Evolutionary conservation across 2,329 filamentous ascomycete genomes (phyloP), one percentile per base, ranked within the genome.

Genomic region (Fusarium avenaceum): DNA sequence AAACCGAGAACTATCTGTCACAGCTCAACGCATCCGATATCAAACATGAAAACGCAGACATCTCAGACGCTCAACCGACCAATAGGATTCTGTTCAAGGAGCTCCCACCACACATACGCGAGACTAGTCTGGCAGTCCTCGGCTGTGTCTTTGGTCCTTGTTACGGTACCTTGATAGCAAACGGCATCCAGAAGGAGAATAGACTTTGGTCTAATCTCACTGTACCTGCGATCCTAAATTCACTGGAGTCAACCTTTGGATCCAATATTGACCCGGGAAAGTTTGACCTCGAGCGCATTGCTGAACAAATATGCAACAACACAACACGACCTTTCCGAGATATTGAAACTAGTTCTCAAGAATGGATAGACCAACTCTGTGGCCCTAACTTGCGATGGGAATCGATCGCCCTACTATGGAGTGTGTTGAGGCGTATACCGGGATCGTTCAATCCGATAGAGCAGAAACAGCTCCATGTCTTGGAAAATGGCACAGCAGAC

Each of bases 201-300:
- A 49, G 42, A 5, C 11, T 63, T 1, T 63, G 59, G 57, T 63
- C 57, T 0, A 63, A 63, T n/a, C 32, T 63, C 0, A 48, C 59
- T 1, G 59, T 63, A 1, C 48, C 59, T 20, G 38, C 13, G 10
- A 46, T 63, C 1, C 33, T 63, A 1, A 24, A 43, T 0, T 63
- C 57, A 0, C 14, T 63, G 1, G 43, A 45, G 30, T 22, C 26
- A 0, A 63, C 43, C 0, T 63, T 63, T 0, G 59, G 59, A 14
- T 11, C 49, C 1, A 19, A 33, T 2, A 0, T 48, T 1, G n/a
- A 57, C 4, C 15, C 24, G 0, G 2, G 1, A 1, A 57, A 35
- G 2, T 0, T 63, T 1, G 30, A 45, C 0, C 44, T 63, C 4
- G 58, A 57, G 4, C 4, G 14, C 0, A 57, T 63, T 2, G 59